Evolutionary conservation across 768 basidiomycete species (phyloP).

Genomic region (Russula virescens): DNA sequence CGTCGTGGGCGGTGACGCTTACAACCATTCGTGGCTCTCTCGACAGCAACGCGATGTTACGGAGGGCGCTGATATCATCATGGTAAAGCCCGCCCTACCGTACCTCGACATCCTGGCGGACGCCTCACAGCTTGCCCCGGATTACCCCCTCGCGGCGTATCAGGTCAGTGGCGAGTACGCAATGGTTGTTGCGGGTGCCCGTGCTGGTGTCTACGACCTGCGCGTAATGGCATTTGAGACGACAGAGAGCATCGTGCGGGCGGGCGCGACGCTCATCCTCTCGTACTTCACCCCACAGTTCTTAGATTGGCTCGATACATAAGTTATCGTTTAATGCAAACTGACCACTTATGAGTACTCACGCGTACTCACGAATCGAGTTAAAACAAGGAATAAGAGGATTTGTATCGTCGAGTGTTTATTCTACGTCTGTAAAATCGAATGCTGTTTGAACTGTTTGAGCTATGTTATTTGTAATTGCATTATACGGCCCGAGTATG

Average conservation of each 20-base stretch:
- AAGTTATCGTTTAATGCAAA: too few species aligned
- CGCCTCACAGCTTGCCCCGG: conserved; percentile 69
- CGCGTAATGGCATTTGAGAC: conserved; percentile 93
- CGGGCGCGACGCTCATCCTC: conserved; percentile 84
- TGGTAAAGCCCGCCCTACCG: conserved; percentile 96
- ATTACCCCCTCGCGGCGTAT: conserved; percentile 94
- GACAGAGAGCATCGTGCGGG: conserved; percentile 85
- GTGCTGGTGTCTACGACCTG: conserved; percentile 89
- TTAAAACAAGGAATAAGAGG: too few species aligned
- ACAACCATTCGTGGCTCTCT: neutral
- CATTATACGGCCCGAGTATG: conserved; percentile 8
- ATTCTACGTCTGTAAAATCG: too few species aligned
- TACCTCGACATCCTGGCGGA: conserved; percentile 96
- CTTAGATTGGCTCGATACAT: conserved; percentile 70
- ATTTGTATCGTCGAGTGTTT: too few species aligned
- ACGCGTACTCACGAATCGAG: too few species aligned
- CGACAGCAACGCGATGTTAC: conserved; percentile 73
- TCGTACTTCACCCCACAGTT: conserved; percentile 97
- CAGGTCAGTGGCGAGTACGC: conserved; percentile 98
- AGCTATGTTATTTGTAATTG: too few species aligned
- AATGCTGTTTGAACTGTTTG: too few species aligned
- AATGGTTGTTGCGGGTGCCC: conserved; percentile 93
- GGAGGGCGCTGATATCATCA: conserved; percentile 97
- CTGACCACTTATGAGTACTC: too few species aligned
- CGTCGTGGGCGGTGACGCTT: neutral